Evolutionary conservation across 306 rosid species (phyloP).

Genomic region (Malus sieversii): DNA sequence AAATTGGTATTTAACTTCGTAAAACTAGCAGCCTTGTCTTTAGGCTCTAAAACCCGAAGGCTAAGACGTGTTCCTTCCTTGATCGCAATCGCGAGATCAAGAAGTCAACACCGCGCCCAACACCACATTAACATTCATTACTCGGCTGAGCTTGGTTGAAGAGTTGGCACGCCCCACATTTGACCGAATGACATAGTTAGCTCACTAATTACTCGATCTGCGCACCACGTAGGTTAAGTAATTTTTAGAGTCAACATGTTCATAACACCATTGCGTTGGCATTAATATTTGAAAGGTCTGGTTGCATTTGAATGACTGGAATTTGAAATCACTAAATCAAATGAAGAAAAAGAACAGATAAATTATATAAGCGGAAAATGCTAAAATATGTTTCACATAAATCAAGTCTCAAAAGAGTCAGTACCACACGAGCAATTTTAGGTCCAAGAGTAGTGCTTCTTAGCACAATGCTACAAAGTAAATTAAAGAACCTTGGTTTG

Average conservation of each 20-base stretch:
- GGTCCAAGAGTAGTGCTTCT: not conserved
- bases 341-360: not conserved
- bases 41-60: too few species aligned
- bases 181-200: too few species aligned
- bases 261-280: not conserved
- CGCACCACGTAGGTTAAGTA: too few species aligned
- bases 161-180: too few species aligned
- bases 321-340: not conserved
- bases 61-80: too few species aligned
- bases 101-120: too few species aligned
- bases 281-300: not conserved
- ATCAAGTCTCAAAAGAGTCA: not conserved
- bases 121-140: too few species aligned
- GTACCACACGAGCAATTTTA: not conserved
- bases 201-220: too few species aligned
- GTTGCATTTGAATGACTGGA: not conserved
- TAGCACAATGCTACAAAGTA: not conserved
- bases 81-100: rapidly evolving
- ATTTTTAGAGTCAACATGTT: too few species aligned
- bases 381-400: not conserved
- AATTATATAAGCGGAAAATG: not conserved
- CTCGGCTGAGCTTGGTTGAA: rapidly evolving
- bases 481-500: not conserved
- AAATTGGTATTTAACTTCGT: too few species aligned
- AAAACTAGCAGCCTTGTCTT: too few species aligned